phyloP scores from a whole-genome alignment of 495 filamentous ascomycete genomes.

The Chlorociboria aeruginascens region DNA sequence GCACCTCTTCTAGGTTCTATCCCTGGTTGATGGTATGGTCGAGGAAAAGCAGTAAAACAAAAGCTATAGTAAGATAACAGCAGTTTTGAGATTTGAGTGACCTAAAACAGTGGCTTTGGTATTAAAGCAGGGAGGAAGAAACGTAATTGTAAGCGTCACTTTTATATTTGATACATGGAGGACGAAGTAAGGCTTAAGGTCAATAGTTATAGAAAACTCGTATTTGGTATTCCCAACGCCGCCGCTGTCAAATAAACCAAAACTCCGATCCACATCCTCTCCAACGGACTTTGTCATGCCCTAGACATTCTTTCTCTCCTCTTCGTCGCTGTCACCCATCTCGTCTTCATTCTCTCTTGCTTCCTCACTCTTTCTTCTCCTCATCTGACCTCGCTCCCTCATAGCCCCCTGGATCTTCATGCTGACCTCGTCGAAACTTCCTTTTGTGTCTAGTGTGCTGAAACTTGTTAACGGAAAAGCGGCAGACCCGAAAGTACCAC shows the following conservation, averaged over 20 bases:
- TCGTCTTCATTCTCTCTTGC: conserved; percentile 9
- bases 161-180: too few species aligned
- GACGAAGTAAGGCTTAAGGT: too few species aligned
- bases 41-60: neutral
- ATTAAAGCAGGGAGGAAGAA: neutral
- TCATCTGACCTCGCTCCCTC: conserved; percentile 66
- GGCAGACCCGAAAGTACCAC: conserved; percentile 42
- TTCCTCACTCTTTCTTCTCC: conserved; percentile 48
- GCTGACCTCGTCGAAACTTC: conserved; percentile 69
- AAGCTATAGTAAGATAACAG: too few species aligned
- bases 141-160: too few species aligned
- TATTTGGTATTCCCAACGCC: conserved; percentile 18
- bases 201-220: neutral
- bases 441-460: conserved; percentile 59
- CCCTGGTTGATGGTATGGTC: too few species aligned
- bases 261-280: neutral
- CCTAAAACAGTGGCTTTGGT: too few species aligned
- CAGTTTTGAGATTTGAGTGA: too few species aligned
- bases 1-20: too few species aligned
- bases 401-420: conserved; percentile 79
- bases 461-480: conserved; percentile 60
- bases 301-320: conserved; percentile 17
- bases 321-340: conserved; percentile 1
- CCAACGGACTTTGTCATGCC: neutral
- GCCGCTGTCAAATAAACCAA: conserved; percentile 8